phyloP scores from a whole-genome alignment of 306 rosid genomes.

The Boehmeria nivea region DNA sequence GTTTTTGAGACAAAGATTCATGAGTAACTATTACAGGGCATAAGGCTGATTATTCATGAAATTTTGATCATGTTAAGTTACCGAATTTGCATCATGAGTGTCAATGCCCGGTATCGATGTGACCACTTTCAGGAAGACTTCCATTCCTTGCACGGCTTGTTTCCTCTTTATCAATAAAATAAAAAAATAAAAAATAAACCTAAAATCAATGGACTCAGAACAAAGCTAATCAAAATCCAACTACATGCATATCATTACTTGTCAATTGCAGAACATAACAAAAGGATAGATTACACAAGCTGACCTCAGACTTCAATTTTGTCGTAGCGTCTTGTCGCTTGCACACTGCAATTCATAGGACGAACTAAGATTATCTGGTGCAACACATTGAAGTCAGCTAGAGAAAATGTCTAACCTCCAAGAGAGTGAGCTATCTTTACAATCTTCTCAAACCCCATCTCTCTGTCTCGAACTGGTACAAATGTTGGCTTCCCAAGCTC shows the following conservation, averaged over 20 bases:
- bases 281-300: constrained; percentile 25
- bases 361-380: constrained; percentile 11
- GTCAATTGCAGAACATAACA: constrained; percentile 1
- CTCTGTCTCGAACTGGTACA: constrained; percentile 73
- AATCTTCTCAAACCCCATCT: constrained; percentile 95
- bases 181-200: constrained; percentile 24
- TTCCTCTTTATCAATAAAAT: constrained; percentile 73
- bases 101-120: constrained; percentile 74
- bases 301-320: constrained; percentile 76
- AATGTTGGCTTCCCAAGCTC: constrained; percentile 85
- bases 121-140: constrained; percentile 57
- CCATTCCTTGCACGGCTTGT: constrained; percentile 65
- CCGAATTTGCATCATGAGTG: constrained; percentile 82
- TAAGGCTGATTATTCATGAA: no score
- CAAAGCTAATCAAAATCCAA: background rate
- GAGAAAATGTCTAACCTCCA: constrained; percentile 53
- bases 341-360: constrained; percentile 49
- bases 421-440: constrained; percentile 79
- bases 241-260: background rate
- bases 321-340: constrained; percentile 58
- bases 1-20: no score
- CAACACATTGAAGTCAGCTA: constrained; percentile 3
- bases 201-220: background rate
- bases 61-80: constrained; percentile 25
- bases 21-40: no score